Evolutionary conservation across 192 early-diverging fungal genomes (phyloP).

Genomic region (Coemansia sp.): DNA sequence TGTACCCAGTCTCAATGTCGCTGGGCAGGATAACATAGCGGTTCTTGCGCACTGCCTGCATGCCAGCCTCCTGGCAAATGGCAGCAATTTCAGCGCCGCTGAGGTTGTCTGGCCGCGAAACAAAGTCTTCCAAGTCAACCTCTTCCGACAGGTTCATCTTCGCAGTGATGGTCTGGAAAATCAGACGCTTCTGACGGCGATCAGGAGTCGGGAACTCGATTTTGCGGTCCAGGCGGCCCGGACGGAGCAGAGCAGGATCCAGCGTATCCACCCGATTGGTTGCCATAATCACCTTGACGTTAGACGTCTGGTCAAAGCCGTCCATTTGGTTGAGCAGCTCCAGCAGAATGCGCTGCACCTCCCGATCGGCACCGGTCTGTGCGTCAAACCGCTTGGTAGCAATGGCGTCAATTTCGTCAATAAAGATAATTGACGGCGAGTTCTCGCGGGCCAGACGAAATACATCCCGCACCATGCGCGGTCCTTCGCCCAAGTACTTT

Average conservation of each 20-base stretch:
- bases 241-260: slow-evolving; percentile 95
- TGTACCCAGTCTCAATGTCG: slow-evolving; percentile 97
- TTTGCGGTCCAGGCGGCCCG: slow-evolving; percentile 95
- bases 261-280: slow-evolving; percentile 97
- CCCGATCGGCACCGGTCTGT: slow-evolving; percentile 96
- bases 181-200: slow-evolving; percentile 93
- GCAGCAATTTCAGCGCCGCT: slow-evolving; percentile 96
- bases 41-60: slow-evolving; percentile 98
- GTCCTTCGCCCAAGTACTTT: slow-evolving; percentile 98
- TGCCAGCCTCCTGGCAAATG: slow-evolving; percentile 98
- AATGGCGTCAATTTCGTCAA: slow-evolving; percentile 98
- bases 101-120: slow-evolving; percentile 94
- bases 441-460: slow-evolving; percentile 97
- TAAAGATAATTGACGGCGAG: slow-evolving; percentile 96
- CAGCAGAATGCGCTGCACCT: slow-evolving; percentile 96
- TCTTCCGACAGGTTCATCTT: slow-evolving; percentile 98
- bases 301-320: slow-evolving; percentile 96
- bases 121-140: slow-evolving; percentile 97
- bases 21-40: slow-evolving; percentile 92
- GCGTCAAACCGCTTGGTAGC: slow-evolving; percentile 98
- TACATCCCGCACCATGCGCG: slow-evolving; percentile 95
- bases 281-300: slow-evolving; percentile 99
- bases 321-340: slow-evolving; percentile 99
- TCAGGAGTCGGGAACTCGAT: slow-evolving; percentile 99
- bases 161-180: slow-evolving; percentile 91